These are phyloP conservation scores for Trametes maxima DNA, from an alignment of 768 basidiomycete genomes.

Conservation along the genomic window DNA sequence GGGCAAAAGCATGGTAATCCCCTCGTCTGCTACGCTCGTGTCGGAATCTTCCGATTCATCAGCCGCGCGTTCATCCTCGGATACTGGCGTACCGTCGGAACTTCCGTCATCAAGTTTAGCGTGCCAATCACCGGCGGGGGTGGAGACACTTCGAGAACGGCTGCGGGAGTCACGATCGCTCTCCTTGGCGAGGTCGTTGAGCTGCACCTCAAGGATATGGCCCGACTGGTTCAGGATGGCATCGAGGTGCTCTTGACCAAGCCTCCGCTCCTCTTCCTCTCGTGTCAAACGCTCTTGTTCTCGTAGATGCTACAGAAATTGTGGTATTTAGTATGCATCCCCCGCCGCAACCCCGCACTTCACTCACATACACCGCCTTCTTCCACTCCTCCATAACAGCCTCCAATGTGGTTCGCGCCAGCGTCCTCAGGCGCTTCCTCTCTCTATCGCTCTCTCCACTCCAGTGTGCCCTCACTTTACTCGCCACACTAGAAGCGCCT, in stretches of 20 bases:
- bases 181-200: conserved; percentile 52
- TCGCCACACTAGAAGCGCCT: conserved; percentile 59
- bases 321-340: background rate
- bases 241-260: conserved; percentile 85
- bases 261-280: conserved; percentile 76
- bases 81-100: conserved; percentile 31
- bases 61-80: conserved; percentile 34
- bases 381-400: conserved; percentile 83
- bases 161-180: conserved; percentile 49
- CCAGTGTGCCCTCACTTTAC: conserved; percentile 74
- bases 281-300: conserved; percentile 62
- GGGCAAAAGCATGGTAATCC: conserved; percentile 17
- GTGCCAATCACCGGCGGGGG: conserved; percentile 23
- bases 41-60: conserved; percentile 30
- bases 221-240: conserved; percentile 90
- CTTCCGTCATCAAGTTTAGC: conserved; percentile 35
- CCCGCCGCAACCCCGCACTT: background rate
- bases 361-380: conserved; percentile 78
- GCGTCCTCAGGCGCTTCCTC: conserved; percentile 62
- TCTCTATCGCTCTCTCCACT: conserved; percentile 71
- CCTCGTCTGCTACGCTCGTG: background rate
- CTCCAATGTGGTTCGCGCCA: conserved; percentile 74
- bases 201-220: conserved; percentile 82
- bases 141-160: conserved; percentile 50
- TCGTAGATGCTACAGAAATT: conserved; percentile 62